Evolutionary conservation across 106 monocot genomes (phyloP).

Genomic region (Xerophyta viscosa): DNA sequence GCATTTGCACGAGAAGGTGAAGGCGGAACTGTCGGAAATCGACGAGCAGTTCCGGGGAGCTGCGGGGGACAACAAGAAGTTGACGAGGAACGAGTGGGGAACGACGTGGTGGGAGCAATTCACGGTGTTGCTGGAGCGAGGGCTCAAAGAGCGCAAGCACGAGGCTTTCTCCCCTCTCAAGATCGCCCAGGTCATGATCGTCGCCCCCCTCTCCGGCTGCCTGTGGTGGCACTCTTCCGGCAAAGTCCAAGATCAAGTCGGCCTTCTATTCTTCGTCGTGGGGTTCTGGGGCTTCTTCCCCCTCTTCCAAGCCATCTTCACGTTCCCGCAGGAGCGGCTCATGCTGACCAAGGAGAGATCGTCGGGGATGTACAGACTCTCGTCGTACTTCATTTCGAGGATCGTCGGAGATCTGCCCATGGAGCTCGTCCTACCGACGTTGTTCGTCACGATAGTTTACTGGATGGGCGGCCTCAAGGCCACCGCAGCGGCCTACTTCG

Average conservation of each 20-base stretch:
- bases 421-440: conserved; percentile 40
- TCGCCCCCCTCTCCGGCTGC: conserved; percentile 14
- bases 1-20: neutral
- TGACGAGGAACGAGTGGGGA: conserved; percentile 5
- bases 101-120: conserved; percentile 38
- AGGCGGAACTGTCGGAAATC: conserved; percentile 1
- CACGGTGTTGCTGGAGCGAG: conserved; percentile 17
- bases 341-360: conserved; percentile 49
- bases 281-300: conserved; percentile 54
- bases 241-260: conserved; percentile 5
- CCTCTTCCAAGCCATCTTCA: conserved; percentile 47
- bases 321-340: conserved; percentile 46
- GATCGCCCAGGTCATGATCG: conserved; percentile 17
- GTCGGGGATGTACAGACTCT: conserved; percentile 61
- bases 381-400: conserved; percentile 50
- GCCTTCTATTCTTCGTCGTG: conserved; percentile 40
- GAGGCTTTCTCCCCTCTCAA: conserved; percentile 19
- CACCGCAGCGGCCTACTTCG: conserved; percentile 17
- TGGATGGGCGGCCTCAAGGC: conserved; percentile 49
- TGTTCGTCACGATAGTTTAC: conserved; percentile 29
- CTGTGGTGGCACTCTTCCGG: conserved; percentile 28
- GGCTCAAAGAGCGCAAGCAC: conserved; percentile 26
- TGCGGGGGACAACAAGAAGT: neutral
- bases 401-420: conserved; percentile 42
- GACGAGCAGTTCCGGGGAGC: neutral